phyloP scores from a whole-genome alignment of 2,329 filamentous ascomycete species.

The Aciculosporium take region DNA sequence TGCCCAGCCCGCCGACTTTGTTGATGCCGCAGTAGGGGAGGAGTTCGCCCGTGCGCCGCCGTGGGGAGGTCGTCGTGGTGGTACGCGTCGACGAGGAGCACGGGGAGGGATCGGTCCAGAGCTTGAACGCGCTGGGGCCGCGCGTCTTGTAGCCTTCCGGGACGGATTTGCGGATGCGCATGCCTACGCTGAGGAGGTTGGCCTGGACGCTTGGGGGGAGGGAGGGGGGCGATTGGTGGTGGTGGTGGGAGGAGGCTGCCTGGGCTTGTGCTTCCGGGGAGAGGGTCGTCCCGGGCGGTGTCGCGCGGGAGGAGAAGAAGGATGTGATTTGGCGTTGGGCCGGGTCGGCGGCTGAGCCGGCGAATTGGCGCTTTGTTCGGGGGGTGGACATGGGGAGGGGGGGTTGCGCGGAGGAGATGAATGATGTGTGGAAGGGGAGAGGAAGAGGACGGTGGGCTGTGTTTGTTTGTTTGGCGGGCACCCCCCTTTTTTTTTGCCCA shows the following conservation, averaged over 20 bases:
- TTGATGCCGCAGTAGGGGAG: constrained; percentile 70
- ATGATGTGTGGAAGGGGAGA: background rate
- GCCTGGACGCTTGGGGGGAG: constrained; percentile 65
- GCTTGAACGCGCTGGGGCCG: constrained; percentile 32
- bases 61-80: no score
- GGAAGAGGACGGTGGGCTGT: no score
- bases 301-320: constrained; percentile 36
- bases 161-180: constrained; percentile 86
- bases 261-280: background rate
- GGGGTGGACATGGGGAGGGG: constrained; percentile 33
- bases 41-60: no score
- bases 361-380: constrained; percentile 47
- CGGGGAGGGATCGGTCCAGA: constrained; percentile 30
- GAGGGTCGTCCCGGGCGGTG: constrained; percentile 16
- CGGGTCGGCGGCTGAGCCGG: constrained; percentile 42
- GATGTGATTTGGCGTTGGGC: constrained; percentile 49
- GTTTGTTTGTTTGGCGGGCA: no score
- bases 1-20: constrained; percentile 54
- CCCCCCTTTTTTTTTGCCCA: no score
- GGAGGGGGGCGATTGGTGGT: no score
- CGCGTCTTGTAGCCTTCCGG: constrained; percentile 84
- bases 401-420: background rate
- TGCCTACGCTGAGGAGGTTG: constrained; percentile 79
- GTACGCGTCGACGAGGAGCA: constrained; percentile 21
- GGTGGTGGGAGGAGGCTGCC: constrained; percentile 7